These are phyloP conservation scores for Solanum lycopersicoides DNA, from an alignment of 257 asterid species.

Conservation along the genomic window DNA sequence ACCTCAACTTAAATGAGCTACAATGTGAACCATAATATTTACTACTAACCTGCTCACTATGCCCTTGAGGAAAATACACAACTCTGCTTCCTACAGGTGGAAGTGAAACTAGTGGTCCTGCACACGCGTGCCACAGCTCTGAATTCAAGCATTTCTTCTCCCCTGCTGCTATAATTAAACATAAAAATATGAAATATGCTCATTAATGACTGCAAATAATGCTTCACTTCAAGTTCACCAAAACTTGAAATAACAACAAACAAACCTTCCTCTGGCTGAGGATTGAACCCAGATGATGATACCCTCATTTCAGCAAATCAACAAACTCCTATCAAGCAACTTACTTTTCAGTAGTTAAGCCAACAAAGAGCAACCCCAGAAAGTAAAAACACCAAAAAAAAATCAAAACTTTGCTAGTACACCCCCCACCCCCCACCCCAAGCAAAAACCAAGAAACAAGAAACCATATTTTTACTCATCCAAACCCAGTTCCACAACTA, in stretches of 20 bases:
- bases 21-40: neutral
- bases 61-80: conserved; percentile 91
- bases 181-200: neutral
- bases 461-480: conserved; percentile 28
- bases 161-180: conserved; percentile 22
- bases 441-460: conserved; percentile 23
- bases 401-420: neutral
- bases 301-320: conserved; percentile 55
- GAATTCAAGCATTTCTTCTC: conserved; percentile 92
- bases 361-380: neutral
- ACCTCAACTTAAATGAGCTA: neutral
- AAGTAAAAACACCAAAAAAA: neutral
- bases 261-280: conserved; percentile 72
- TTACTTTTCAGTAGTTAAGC: neutral
- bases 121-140: conserved; percentile 98
- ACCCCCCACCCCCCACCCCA: conserved; percentile 32
- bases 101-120: conserved; percentile 89
- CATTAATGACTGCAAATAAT: neutral
- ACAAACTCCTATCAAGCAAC: conserved; percentile 8
- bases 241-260: neutral
- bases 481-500: conserved; percentile 34
- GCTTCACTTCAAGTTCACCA: neutral
- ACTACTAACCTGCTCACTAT: conserved; percentile 73
- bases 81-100: conserved; percentile 85
- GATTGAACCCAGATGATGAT: conserved; percentile 52